These are phyloP conservation scores for Picea sitchensis DNA, from an alignment of 75 land plant species.

Conservation along the genomic window DNA sequence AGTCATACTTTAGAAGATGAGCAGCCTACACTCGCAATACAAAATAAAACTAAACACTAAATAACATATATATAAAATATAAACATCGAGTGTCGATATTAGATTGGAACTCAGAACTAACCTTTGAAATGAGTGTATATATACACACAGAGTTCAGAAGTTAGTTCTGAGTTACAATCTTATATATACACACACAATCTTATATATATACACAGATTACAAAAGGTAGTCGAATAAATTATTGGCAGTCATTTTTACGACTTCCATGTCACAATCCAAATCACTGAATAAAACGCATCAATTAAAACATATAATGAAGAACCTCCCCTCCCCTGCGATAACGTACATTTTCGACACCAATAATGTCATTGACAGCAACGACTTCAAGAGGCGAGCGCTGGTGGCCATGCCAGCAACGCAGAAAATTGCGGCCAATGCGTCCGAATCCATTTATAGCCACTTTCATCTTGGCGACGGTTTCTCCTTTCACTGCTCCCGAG, in stretches of 20 bases:
- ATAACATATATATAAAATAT: neutral
- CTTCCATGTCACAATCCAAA: no score
- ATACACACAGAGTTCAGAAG: no score
- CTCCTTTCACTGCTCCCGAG: constrained; percentile 37
- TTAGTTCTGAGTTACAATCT: no score
- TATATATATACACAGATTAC: neutral
- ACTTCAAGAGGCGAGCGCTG: constrained; percentile 86
- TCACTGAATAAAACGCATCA: neutral
- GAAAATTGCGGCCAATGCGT: constrained; percentile 84
- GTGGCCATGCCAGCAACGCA: constrained; percentile 91
- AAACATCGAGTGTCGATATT: neutral
- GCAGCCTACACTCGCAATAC: constrained; percentile 46
- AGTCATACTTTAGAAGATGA: constrained; percentile 79
- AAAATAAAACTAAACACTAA: neutral
- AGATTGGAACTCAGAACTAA: no score
- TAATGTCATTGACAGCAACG: constrained; percentile 72
- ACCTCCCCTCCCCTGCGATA: neutral
- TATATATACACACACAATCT: neutral
- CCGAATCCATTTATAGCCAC: constrained; percentile 89
- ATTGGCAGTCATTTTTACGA: no score
- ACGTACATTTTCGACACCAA: constrained; percentile 69
- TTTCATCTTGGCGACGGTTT: constrained; percentile 71
- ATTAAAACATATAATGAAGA: neutral
- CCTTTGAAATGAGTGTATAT: no score
- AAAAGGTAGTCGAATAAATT: neutral